Evolutionary conservation across 345 rosid genomes (phyloP).

Genomic region (Abelmoschus esculentus): DNA sequence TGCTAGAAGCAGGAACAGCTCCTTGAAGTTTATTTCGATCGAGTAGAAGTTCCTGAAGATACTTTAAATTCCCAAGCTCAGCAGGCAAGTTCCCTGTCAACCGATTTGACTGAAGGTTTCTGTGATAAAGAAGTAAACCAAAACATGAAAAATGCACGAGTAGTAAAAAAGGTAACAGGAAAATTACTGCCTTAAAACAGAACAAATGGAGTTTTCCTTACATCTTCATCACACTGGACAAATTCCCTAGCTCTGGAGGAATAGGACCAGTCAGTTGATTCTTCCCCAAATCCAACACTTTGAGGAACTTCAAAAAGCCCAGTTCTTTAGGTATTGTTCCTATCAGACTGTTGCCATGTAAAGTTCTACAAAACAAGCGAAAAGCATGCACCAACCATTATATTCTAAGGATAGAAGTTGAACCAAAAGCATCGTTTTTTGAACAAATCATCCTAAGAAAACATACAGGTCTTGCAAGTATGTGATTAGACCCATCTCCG

Average conservation of each 20-base stretch:
- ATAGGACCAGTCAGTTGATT: slow-evolving; percentile 75
- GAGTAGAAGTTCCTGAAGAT: slow-evolving; percentile 68
- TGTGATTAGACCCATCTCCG: slow-evolving; percentile 66
- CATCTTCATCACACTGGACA: slow-evolving; percentile 50
- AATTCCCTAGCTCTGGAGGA: slow-evolving; percentile 73
- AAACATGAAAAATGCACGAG: not conserved
- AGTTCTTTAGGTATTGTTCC: slow-evolving; percentile 87
- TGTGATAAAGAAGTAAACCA: slow-evolving; percentile 26
- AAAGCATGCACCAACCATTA: slow-evolving; percentile 9
- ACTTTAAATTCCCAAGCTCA: slow-evolving; percentile 67
- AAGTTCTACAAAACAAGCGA: slow-evolving; percentile 42
- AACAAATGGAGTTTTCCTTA: slow-evolving; percentile 21
- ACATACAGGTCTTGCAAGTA: slow-evolving; percentile 72
- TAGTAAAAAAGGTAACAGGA: not conserved
- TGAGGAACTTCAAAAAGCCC: slow-evolving; percentile 65
- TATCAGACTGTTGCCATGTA: slow-evolving; percentile 59
- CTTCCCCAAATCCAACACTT: slow-evolving; percentile 82
- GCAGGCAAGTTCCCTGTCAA: slow-evolving; percentile 73
- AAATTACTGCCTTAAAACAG: not conserved
- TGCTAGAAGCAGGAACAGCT: slow-evolving; percentile 49
- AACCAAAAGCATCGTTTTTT: not conserved
- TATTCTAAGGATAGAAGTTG: not conserved
- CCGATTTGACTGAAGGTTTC: slow-evolving; percentile 93
- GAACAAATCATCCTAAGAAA: not conserved
- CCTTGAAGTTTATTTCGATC: slow-evolving; percentile 92